These are phyloP conservation scores for Lippia alba DNA, from an alignment of 305 asterid species.

Conservation along the genomic window DNA sequence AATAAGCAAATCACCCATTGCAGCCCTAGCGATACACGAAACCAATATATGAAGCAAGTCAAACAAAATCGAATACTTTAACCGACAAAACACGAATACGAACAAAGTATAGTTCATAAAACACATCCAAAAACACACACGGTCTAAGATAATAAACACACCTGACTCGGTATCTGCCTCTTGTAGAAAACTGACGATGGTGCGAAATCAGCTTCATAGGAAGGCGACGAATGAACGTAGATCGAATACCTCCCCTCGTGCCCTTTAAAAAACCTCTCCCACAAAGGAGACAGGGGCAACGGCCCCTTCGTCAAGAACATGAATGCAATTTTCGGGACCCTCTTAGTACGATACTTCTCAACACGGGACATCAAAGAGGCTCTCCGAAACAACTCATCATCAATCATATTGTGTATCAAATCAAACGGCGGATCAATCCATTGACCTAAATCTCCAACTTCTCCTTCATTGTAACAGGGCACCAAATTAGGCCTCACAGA, in stretches of 20 bases:
- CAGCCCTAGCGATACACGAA: no score
- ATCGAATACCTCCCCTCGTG: constrained; percentile 53
- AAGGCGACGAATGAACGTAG: constrained; percentile 61
- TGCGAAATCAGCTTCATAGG: constrained; percentile 50
- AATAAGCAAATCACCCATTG: no score
- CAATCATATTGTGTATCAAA: constrained; percentile 59
- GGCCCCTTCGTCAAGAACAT: constrained; percentile 76
- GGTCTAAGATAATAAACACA: constrained; percentile 23
- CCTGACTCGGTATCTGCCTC: constrained; percentile 73
- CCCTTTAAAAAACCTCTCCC: constrained; percentile 72
- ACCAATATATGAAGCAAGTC: no score
- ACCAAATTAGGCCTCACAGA: constrained; percentile 40
- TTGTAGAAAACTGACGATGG: constrained; percentile 53
- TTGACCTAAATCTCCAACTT: constrained; percentile 35
- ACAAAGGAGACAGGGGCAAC: constrained; percentile 61
- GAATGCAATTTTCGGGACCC: constrained; percentile 69
- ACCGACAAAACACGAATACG: no score
- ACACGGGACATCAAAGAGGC: constrained; percentile 55
- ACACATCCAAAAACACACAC: no score
- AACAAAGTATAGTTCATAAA: no score
- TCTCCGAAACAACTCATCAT: constrained; percentile 60
- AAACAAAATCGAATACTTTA: no score
- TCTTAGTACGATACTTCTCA: constrained; percentile 52
- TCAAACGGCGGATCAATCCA: constrained; percentile 58
- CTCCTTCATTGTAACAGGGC: constrained; percentile 41